Conservation (phyloP, 495 filamentous ascomycete species). For the Opeltia flavorubescens region DNA sequence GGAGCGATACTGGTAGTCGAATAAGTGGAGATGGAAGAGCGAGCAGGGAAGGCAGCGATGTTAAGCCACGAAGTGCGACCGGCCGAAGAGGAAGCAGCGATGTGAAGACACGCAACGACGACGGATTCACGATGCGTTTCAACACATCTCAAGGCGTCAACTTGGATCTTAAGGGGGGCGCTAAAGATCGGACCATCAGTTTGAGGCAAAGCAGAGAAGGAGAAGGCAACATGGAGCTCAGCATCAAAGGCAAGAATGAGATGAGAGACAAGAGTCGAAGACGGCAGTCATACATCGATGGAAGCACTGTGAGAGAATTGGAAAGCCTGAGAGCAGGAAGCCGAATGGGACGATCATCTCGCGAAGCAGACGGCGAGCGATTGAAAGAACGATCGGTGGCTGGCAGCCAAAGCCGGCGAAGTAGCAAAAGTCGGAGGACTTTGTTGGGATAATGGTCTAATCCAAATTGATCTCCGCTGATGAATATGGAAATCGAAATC, state of each 20-base stretch:
- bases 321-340: neutral
- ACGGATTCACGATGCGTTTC: constrained; percentile 11
- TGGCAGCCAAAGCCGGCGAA: constrained; percentile 9
- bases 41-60: constrained; percentile 13
- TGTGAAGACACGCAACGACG: constrained; percentile 5
- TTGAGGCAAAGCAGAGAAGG: constrained; percentile 51
- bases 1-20: constrained; percentile 12
- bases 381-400: constrained; percentile 5
- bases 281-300: constrained; percentile 9
- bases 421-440: constrained; percentile 7
- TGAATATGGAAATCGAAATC: too few species aligned
- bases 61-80: constrained; percentile 7
- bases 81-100: constrained; percentile 8
- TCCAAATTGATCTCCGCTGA: too few species aligned
- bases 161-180: constrained; percentile 81
- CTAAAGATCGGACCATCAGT: constrained; percentile 86
- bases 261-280: constrained; percentile 9
- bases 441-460: neutral
- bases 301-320: constrained; percentile 8
- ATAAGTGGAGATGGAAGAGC: constrained; percentile 9
- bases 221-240: constrained; percentile 13
- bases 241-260: constrained; percentile 4
- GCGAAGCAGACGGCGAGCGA: neutral
- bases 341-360: neutral
- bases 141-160: constrained; percentile 56